Conservation (phyloP, 2,329 filamentous ascomycete genomes). For the Exserohilum turcica region DNA sequence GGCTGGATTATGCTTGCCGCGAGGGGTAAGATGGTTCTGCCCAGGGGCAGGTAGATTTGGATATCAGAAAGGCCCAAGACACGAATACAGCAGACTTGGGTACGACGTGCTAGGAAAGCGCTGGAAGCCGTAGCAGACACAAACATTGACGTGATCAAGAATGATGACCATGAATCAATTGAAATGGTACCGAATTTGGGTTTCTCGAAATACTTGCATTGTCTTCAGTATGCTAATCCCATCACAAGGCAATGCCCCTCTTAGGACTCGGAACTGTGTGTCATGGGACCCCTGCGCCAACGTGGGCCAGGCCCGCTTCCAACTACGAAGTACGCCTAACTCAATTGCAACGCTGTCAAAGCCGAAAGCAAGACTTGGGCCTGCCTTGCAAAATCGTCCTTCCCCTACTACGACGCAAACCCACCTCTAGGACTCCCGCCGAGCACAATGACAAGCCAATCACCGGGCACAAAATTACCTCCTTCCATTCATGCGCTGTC, state of each 20-base stretch:
- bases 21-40: conserved; percentile 25
- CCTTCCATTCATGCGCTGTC: background rate
- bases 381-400: background rate
- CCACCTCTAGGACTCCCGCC: background rate
- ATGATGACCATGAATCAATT: background rate
- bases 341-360: background rate
- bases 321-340: background rate
- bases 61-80: background rate
- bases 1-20: conserved; percentile 63
- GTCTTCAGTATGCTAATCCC: background rate
- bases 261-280: background rate
- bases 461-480: background rate
- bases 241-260: background rate
- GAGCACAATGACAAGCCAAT: background rate
- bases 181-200: background rate
- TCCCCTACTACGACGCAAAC: background rate
- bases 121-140: background rate
- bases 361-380: background rate
- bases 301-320: background rate
- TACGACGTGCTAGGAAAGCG: background rate
- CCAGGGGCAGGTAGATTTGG: conserved; percentile 1
- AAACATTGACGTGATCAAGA: background rate
- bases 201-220: background rate
- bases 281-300: background rate
- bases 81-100: background rate